These are phyloP conservation scores for Talaromyces stipitatus DNA, from an alignment of 495 filamentous ascomycete genomes.

Conservation along the genomic window DNA sequence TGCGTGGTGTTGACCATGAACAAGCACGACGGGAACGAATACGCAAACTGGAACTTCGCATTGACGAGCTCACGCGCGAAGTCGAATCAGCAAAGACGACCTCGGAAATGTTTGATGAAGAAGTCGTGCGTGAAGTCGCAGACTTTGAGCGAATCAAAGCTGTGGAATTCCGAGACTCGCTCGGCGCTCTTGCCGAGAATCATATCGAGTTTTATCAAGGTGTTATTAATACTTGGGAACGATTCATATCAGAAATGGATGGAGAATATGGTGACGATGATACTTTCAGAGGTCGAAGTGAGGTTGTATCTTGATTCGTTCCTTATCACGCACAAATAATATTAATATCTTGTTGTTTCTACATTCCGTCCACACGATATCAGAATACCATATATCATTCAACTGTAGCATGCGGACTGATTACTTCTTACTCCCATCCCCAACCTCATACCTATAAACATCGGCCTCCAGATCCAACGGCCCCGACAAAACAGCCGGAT, in stretches of 20 bases:
- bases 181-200: conserved; percentile 73
- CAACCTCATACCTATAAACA: neutral
- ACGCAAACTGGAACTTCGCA: conserved; percentile 82
- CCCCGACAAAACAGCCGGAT: conserved; percentile 17
- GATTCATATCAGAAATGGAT: conserved; percentile 84
- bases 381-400: neutral
- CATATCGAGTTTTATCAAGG: conserved; percentile 82
- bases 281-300: neutral
- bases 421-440: neutral
- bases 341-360: neutral
- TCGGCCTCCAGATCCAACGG: conserved; percentile 1
- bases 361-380: neutral
- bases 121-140: conserved; percentile 82
- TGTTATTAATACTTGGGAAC: conserved; percentile 80
- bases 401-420: no score
- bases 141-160: conserved; percentile 97
- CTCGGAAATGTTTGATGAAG: conserved; percentile 85
- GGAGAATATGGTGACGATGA: conserved; percentile 32
- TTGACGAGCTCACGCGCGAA: conserved; percentile 80
- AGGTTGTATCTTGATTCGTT: conserved; percentile 1
- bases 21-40: conserved; percentile 77
- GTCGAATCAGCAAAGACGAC: conserved; percentile 78
- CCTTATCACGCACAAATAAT: neutral
- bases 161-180: conserved; percentile 79
- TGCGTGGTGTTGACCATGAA: conserved; percentile 94